Conservation (phyloP, 2,329 filamentous ascomycete genomes). For the Penicillium glabrum region DNA sequence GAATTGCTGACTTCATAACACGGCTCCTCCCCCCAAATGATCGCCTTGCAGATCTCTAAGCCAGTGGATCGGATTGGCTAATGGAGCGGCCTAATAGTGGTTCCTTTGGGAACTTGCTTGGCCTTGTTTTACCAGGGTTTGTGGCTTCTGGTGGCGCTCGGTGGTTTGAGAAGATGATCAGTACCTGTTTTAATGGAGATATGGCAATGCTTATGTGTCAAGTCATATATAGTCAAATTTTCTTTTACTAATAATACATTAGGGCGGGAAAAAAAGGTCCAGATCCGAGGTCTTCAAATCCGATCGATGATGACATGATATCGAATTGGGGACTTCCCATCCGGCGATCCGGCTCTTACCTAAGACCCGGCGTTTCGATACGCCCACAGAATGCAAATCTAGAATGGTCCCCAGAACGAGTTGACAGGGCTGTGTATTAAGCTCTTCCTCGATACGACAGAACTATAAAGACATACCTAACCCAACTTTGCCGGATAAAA, state of each 20-base stretch:
- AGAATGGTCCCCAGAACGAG: background rate
- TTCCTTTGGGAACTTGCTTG: background rate
- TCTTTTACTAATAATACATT: background rate
- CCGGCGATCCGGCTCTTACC: conserved; percentile 20
- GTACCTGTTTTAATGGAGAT: background rate
- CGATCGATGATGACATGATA: conserved; percentile 28
- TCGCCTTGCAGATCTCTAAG: conserved; percentile 20
- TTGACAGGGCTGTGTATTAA: too few species aligned
- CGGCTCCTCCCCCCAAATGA: conserved; percentile 20
- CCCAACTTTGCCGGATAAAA: background rate
- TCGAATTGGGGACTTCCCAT: conserved; percentile 9
- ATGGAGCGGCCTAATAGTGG: conserved; percentile 4
- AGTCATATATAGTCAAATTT: background rate
- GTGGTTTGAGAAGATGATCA: background rate
- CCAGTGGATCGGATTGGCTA: conserved; percentile 17
- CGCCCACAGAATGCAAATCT: background rate
- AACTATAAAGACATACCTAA: too few species aligned
- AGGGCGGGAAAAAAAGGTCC: background rate
- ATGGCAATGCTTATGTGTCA: background rate
- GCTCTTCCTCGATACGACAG: too few species aligned
- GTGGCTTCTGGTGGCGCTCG: background rate
- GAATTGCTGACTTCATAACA: conserved; percentile 25
- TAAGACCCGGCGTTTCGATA: background rate
- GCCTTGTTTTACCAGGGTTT: background rate
- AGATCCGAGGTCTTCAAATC: background rate